Evolutionary conservation across 345 rosid genomes (phyloP), one percentile per base, ranked within the genome.

Genomic region (Camelina neglecta): DNA sequence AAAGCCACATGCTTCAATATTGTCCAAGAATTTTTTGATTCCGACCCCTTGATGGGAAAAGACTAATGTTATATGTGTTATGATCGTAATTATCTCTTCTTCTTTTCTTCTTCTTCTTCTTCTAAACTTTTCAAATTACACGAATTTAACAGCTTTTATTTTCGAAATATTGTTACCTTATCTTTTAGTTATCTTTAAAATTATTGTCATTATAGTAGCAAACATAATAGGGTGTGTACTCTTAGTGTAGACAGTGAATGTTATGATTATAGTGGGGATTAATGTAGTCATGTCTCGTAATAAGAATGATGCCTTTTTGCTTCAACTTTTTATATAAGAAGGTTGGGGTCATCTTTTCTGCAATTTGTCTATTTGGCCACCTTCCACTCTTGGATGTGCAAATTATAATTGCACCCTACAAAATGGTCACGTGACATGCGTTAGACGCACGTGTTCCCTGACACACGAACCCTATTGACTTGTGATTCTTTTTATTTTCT

Each of bases 261-360:
- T 47, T 66, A 66, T 74, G 67, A 66, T 36, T 47, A 39, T 58
- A 57, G 78, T 66, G 50, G 72, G 60, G 50, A 66, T 15, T 66
- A 74, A 66, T 66, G 67, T 38, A 66, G 78, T 74, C 66, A 74
- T 66, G 72, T 66, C 66, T 47, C 2, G 72, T 65, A 58, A 74
- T 58, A 66, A 58, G 66, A 57, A 51, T 57, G 59, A 48, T 65
- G 59, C 65, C 39, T 65, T 65, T 65, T 55, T 44, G 64, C 58
- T 47, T 65, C 65, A 45, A 56, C 65, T 56, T 62, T 62, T 62
- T 6, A 16, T 53, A 13, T 11, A 7, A 63, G 48, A 51, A 23
- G 20, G 57, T 65, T 47, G 26, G 38, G 35, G 20, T 63, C 60
- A 63, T 73, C 13, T 73, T 73, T 65, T 73, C 48, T 73, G 71